Evolutionary conservation across 805 yeast species (phyloP), one percentile per base, ranked within the genome.

Genomic region (Myxozyma mucilagina): DNA sequence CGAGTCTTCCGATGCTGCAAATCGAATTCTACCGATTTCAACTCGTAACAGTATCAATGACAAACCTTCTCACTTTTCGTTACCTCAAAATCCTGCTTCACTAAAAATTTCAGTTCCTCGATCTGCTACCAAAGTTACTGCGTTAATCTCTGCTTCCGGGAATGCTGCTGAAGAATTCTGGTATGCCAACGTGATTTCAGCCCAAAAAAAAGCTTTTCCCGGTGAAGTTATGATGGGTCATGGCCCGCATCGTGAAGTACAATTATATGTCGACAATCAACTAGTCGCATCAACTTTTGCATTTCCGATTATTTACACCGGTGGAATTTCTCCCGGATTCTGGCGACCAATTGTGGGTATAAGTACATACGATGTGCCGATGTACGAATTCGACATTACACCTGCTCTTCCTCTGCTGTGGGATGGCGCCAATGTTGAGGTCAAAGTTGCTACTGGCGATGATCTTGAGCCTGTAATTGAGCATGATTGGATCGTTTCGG

Each of bases 391-490:
- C 49, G 96, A 90, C 65, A 68, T 90, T 50, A 82, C 93, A 10
- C 84, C 88, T 0, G 78, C 85, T 63, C 74, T 90, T 60, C 94
- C 96, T 2, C 71, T 75, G n/a, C 71, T 90, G 35, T 87, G 92
- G 91, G 62, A 73, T n/a, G 74, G 76, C 14, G 69, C 74, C 38
- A 72, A 73, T n/a, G 52, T 81, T 4, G 77, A 75, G 52, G 74
- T 89, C 50, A 83, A 80, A 97, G 76, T 93, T 97, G 35, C 90
- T 96, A 1, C 98, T 90, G 54, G 97, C 96, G 56, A 97, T 90
- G 78, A 97, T 89, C 24, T 31, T 14, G 61, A 63, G 47, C 52
- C 55, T 31, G 43, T 36, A 14, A 57, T 61, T 34, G 65, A 51
- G 9, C 42, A 47, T 13, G 65, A 63, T 49, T 63, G 66, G 66